These are phyloP conservation scores for Hemisphaericaspora subhashii DNA, from an alignment of 1,139 yeast species.

Conservation along the genomic window DNA sequence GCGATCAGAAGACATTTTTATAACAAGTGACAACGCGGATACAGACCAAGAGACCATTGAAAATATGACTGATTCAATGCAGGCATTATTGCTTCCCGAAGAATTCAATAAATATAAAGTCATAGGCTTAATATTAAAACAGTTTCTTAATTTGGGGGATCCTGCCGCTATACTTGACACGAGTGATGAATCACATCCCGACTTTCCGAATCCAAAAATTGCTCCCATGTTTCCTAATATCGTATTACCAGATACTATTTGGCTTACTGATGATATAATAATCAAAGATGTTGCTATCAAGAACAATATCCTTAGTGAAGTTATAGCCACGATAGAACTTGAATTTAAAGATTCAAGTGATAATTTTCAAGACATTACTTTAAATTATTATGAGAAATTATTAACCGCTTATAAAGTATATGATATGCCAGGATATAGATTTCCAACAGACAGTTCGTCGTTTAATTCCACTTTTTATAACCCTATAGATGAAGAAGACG, in stretches of 20 bases:
- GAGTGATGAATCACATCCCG: background rate
- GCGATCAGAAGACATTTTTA: too few species aligned
- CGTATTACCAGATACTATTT: conserved; percentile 38
- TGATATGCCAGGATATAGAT: conserved; percentile 22
- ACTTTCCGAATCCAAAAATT: conserved; percentile 1
- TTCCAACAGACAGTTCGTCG: background rate
- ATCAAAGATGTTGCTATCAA: conserved; percentile 37
- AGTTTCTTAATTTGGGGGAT: conserved; percentile 12
- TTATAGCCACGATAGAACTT: conserved; percentile 32
- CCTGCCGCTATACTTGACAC: conserved; percentile 9
- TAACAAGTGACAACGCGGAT: too few species aligned
- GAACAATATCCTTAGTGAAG: conserved; percentile 33
- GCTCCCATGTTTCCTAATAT: conserved; percentile 31
- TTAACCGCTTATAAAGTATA: conserved; percentile 38
- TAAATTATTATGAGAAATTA: conserved; percentile 37
- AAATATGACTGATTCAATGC: background rate
- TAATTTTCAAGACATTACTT: conserved; percentile 29
- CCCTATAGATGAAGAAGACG: conserved; percentile 22
- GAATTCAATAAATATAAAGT: conserved; percentile 9
- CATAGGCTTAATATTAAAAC: conserved; percentile 10
- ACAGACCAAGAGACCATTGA: too few species aligned
- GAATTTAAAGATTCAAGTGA: conserved; percentile 19
- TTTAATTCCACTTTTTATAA: background rate
- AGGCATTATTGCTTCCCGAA: background rate
- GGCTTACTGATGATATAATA: conserved; percentile 36